A percentile compares a stretch with the other conserved stretches of the same genome.
phyloP scores from a whole-genome alignment of 768 basidiomycete genomes.

The Russula sp. region DNA sequence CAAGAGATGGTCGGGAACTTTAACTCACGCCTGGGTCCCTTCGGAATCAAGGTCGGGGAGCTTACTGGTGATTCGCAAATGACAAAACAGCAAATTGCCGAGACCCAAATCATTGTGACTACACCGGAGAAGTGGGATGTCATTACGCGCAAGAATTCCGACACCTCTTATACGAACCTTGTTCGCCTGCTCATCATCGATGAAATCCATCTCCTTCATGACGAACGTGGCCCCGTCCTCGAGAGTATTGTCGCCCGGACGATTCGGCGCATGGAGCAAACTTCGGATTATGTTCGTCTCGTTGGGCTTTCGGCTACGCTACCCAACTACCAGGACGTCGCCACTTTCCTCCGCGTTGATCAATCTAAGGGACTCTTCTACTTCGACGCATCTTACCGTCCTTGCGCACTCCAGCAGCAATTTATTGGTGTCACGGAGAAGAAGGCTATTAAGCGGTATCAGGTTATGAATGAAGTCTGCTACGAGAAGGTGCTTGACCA shows the following conservation, averaged over 20 bases:
- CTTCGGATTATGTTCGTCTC: conserved; percentile 84
- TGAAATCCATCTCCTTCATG: conserved; percentile 95
- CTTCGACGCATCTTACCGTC: conserved; percentile 91
- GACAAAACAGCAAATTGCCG: conserved; percentile 94
- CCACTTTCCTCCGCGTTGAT: conserved; percentile 93
- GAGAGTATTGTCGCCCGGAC: conserved; percentile 88
- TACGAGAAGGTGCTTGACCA: conserved; percentile 98
- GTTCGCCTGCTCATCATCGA: conserved; percentile 96
- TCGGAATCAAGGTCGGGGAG: conserved; percentile 84
- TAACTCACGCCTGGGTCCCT: conserved; percentile 56
- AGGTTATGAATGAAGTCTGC: conserved; percentile 97
- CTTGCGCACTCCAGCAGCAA: conserved; percentile 92
- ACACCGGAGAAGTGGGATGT: conserved; percentile 99
- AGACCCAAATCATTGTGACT: conserved; percentile 97
- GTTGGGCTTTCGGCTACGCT: conserved; percentile 94
- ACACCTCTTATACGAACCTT: conserved; percentile 94
- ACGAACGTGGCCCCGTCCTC: conserved; percentile 95
- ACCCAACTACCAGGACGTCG: conserved; percentile 98
- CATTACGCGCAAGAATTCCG: conserved; percentile 95
- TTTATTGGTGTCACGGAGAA: conserved; percentile 98
- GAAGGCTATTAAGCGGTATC: conserved; percentile 97
- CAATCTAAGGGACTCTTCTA: conserved; percentile 90
- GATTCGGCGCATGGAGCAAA: conserved; percentile 91
- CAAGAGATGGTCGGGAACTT: conserved; percentile 99
- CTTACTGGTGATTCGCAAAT: conserved; percentile 96